Evolutionary conservation across 2,329 filamentous ascomycete genomes (phyloP), one percentile per base, ranked within the genome.

Genomic region (Aureobasidium lini): DNA sequence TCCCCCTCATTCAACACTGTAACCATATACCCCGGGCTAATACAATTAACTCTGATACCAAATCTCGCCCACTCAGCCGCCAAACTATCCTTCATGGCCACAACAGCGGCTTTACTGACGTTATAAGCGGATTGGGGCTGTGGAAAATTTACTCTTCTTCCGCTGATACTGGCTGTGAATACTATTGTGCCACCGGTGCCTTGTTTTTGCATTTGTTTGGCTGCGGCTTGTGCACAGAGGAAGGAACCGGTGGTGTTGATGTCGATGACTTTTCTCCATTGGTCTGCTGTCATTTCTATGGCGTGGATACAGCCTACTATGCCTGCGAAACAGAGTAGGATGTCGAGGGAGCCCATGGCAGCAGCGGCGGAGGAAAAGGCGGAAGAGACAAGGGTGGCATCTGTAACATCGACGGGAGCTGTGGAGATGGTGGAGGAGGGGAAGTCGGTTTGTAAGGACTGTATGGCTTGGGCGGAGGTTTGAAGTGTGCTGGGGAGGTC

Each of bases 21-120:
- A 66, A 89, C 87, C 84, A 90, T 89, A 65, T 91, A 91, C 0
- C 88, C 88, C 0, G 88, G 88, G 40, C 80, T 84, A 46, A 92
- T 78, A 16, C 78, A 82, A 65, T 92, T 91, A 5, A 88, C 84
- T 2, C 85, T 73, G 62, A 92, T 88, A 0, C 88, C 88, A 68
- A 86, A 80, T 73, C 65, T 77, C 1, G 84, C 85, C 88, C 87
- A 91, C 71, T 92, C 88, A 0, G 84, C 86, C 0, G 87, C 88
- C 15, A 91, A 72, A 37, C 78, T 84, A 63, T 79, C 82, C 52
- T 83, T 84, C 64, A 90, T 70, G 53, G 82, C 80, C 32, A 87
- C 65, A 1, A 91, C 71, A 0, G 82, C 86, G 0, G 85, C 83
- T 70, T 92, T 92, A 63, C 80, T 84, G 1, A 84, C 83, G 64